Base-by-base conservation (phyloP, 176 grass and related monocot genomes). In the Triticum urartu region DNA sequence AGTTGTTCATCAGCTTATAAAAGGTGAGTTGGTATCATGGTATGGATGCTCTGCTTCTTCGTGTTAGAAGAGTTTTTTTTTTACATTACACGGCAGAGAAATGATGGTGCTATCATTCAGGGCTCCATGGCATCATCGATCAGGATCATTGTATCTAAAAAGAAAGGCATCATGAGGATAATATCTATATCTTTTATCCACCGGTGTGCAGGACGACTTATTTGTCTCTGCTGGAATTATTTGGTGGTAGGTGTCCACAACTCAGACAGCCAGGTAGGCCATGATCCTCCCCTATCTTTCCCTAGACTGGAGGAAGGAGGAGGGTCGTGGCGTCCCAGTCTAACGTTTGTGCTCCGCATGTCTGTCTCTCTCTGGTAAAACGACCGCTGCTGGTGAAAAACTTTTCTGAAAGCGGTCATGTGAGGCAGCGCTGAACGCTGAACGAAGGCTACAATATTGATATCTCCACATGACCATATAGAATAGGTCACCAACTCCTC, bases 251-350 rank as follows among this genome's bases (percentile, higher is more conserved):
- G 72, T 76, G 25, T 20, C 6, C 43, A 76, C 72, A 76, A 76
- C 72, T 52, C 61, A 76, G 28, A 80, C 63, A 77, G 85, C 86
- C 89, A 85, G 89, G 77, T 77, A 85, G 77, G 70, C 86, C 89
- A 91, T 88, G 85, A 91, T 91, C 50, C 6, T 18, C 50, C 76
- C 69, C 13, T 17, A 1, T 52, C 14, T 68, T 9, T 33, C 68
- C 45, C 60, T 15, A 30, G 50, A 59, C 60, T 15, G 22, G 50
- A 59, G 18, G 56, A 62, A 56, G 28, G 69, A 42, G 48, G 26
- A 50, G 81, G 45, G 42, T n/a, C 45, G 50, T 84, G 85, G 85
- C 68, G 74, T 87, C 68, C 75, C 47, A 91, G 81, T 81, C 83
- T 61, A n/a, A 86, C 2, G 34, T 74, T 60, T 80, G 59, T 79